Evolutionary conservation across 805 yeast species (phyloP).

Genomic region (Candida boleticola): DNA sequence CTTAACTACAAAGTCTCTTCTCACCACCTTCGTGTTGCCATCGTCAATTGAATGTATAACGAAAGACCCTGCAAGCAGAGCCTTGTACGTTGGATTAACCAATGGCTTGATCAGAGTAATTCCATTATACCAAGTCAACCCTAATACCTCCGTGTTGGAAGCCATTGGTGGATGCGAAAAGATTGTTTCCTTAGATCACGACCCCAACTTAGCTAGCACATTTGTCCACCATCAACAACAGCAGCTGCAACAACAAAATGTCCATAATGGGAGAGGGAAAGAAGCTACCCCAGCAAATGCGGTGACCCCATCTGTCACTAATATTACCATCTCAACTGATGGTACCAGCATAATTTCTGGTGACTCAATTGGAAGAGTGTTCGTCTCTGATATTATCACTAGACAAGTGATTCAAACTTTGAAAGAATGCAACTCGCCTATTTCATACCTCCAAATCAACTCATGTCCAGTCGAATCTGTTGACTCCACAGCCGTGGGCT

Average conservation of each 20-base stretch:
- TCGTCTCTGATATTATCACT: slow-evolving; percentile 65
- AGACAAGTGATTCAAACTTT: slow-evolving; percentile 65
- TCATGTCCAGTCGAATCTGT: slow-evolving; percentile 17
- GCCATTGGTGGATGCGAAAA: slow-evolving; percentile 59
- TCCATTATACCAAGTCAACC: slow-evolving; percentile 44
- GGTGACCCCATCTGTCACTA: slow-evolving; percentile 38
- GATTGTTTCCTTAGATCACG: slow-evolving; percentile 51
- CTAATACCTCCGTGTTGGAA: slow-evolving; percentile 45
- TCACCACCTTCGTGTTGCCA: slow-evolving; percentile 73
- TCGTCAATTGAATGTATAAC: slow-evolving; percentile 55
- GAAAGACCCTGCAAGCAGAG: slow-evolving; percentile 77
- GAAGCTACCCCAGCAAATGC: slow-evolving; percentile 10
- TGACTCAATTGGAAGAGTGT: slow-evolving; percentile 66
- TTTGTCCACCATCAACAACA: slow-evolving; percentile 49
- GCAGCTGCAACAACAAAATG: slow-evolving; percentile 8
- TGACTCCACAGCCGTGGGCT: slow-evolving; percentile 4
- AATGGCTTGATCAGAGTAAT: slow-evolving; percentile 62
- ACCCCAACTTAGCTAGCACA: slow-evolving; percentile 47
- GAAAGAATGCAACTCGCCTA: slow-evolving; percentile 36
- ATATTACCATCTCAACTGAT: slow-evolving; percentile 64
- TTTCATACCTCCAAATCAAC: slow-evolving; percentile 27
- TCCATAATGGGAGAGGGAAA: neutral
- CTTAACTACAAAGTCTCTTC: slow-evolving; percentile 41
- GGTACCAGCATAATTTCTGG: slow-evolving; percentile 75
- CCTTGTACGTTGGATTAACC: slow-evolving; percentile 64